These are phyloP conservation scores for Hawksworthiomyces lignivorus DNA, from an alignment of 2,329 filamentous ascomycete species.

Conservation along the genomic window DNA sequence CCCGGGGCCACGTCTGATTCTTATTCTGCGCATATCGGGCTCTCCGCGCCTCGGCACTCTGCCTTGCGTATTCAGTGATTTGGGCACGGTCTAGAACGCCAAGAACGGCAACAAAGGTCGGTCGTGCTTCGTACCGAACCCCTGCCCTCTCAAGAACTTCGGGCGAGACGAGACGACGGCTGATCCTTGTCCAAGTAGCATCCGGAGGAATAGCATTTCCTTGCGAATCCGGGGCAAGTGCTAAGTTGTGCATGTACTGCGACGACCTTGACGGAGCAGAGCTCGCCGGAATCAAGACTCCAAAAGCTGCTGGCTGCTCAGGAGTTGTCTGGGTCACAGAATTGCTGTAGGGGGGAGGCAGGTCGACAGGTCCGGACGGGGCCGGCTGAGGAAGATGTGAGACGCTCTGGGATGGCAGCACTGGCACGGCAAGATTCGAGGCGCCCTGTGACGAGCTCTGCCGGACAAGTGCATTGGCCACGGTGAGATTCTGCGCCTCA, in stretches of 20 bases:
- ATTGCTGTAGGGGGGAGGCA: too few relatives aligned
- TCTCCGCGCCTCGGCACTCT: constrained; percentile 38
- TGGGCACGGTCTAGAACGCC: constrained; percentile 45
- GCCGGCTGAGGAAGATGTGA: too few relatives aligned
- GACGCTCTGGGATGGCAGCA: too few relatives aligned
- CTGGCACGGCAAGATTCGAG: too few relatives aligned
- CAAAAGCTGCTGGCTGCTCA: constrained; percentile 8
- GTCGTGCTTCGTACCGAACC: constrained; percentile 52
- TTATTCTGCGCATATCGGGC: constrained; percentile 3
- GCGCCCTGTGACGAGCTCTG: constrained; percentile 1
- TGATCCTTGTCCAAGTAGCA: constrained; percentile 53
- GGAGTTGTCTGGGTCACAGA: background rate
- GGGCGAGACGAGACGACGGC: constrained; percentile 46
- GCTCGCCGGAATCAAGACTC: constrained; percentile 14
- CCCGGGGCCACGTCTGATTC: background rate
- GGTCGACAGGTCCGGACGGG: too few relatives aligned
- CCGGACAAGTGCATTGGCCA: background rate
- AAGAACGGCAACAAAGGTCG: constrained; percentile 52
- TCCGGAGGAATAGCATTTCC: constrained; percentile 50
- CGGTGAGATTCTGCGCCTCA: too few relatives aligned
- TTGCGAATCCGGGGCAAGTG: constrained; percentile 43
- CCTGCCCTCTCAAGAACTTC: constrained; percentile 48
- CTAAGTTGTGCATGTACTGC: constrained; percentile 12
- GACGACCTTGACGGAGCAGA: constrained; percentile 13
- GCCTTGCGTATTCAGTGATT: constrained; percentile 42